A percentile compares a stretch with the other conserved stretches of the same genome.
Conservation (phyloP, 2,329 filamentous ascomycete species). For the Aspergillus sp. region DNA sequence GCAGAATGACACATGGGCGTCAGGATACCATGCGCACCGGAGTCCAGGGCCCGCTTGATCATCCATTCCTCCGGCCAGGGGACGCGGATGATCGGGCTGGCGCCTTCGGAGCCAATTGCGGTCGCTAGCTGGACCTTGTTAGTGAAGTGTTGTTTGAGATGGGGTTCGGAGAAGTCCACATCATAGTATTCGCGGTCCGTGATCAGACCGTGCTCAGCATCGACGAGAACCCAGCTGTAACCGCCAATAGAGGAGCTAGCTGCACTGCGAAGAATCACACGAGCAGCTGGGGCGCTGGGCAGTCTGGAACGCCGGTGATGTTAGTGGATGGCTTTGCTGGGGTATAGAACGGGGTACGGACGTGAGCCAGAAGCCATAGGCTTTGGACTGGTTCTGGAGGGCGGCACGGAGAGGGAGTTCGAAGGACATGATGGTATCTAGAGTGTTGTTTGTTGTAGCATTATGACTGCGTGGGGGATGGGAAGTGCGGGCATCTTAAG, state of each 20-base stretch:
- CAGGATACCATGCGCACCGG: constrained; percentile 37
- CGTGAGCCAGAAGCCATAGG: constrained; percentile 37
- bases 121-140: not conserved
- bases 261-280: constrained; percentile 30
- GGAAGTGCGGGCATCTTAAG: constrained; percentile 13
- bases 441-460: not conserved
- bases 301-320: constrained; percentile 15
- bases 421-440: not conserved
- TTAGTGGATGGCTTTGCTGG: too few species aligned
- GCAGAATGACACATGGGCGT: constrained; percentile 21
- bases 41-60: constrained; percentile 40
- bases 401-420: constrained; percentile 11
- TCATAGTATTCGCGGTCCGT: constrained; percentile 38
- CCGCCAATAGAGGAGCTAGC: constrained; percentile 13
- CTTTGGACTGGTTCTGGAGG: constrained; percentile 12
- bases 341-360: constrained; percentile 7
- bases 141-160: not conserved
- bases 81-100: constrained; percentile 35
- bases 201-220: constrained; percentile 41
- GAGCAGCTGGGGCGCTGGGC: constrained; percentile 29
- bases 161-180: constrained; percentile 9
- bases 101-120: constrained; percentile 35
- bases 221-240: constrained; percentile 39
- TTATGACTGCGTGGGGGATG: not conserved
- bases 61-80: constrained; percentile 37